A percentile compares a stretch with the other conserved stretches of the same genome.
These are phyloP conservation scores for Spatholobus suberectus DNA, from an alignment of 306 rosid genomes.

Conservation along the genomic window DNA sequence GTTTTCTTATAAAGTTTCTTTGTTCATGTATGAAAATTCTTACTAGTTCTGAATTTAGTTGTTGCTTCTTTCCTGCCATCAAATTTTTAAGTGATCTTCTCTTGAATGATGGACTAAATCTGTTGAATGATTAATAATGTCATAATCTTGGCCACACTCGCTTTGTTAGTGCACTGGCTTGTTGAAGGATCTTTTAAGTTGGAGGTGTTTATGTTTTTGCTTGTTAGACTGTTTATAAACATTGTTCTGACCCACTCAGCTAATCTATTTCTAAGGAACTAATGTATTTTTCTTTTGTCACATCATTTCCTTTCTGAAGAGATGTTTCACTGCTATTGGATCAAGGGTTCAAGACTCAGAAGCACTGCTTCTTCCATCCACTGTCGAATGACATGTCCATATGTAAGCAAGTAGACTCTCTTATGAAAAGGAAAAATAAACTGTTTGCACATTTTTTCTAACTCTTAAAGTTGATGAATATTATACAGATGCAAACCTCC, in stretches of 20 bases:
- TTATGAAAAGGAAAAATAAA: neutral
- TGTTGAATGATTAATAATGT: neutral
- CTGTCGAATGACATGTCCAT: constrained; percentile 87
- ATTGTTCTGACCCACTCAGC: constrained; percentile 23
- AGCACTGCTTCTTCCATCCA: constrained; percentile 89
- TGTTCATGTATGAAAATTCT: neutral
- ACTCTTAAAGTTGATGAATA: constrained; percentile 24
- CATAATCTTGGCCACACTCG: neutral
- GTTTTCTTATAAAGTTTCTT: constrained; percentile 10
- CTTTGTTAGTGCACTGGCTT: constrained; percentile 15
- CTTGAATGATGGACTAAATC: constrained; percentile 27
- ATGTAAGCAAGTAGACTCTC: constrained; percentile 64
- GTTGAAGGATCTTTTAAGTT: neutral
- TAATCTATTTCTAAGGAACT: constrained; percentile 27
- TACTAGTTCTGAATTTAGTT: neutral
- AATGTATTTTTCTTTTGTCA: constrained; percentile 14
- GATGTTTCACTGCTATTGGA: constrained; percentile 90
- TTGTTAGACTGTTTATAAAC: constrained; percentile 12
- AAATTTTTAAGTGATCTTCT: neutral
- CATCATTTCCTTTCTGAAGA: constrained; percentile 55
- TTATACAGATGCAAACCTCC: neutral
- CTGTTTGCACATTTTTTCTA: neutral
- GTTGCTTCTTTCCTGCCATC: constrained; percentile 15
- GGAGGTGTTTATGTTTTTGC: constrained; percentile 17
- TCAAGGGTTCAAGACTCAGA: constrained; percentile 77